Percentiles rank a stretch among this genome's conserved stretches.
These are phyloP conservation scores for Eudorina sp. DNA, from an alignment of 139 green algal species.

Conservation along the genomic window DNA sequence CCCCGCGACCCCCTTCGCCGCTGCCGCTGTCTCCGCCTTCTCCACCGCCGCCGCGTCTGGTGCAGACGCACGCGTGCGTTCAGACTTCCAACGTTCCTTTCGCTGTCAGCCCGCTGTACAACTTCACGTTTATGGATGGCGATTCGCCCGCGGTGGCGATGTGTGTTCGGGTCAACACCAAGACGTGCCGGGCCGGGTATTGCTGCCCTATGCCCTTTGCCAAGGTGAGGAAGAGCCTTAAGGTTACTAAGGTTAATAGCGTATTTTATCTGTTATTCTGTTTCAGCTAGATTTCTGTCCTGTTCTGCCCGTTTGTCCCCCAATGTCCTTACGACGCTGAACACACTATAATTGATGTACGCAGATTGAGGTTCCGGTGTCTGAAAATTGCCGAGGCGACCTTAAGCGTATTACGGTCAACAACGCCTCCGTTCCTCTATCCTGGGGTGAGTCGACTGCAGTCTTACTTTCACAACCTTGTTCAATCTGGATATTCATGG, in stretches of 20 bases:
- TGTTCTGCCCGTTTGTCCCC: no score
- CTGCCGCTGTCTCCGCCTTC: background rate
- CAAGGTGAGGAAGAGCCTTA: conserved; percentile 4
- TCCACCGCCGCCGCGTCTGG: background rate
- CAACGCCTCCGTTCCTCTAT: background rate
- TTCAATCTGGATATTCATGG: background rate
- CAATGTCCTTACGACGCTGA: no score
- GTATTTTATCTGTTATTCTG: no score
- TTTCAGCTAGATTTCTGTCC: no score
- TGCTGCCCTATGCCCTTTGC: conserved; percentile 21
- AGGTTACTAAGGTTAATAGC: no score
- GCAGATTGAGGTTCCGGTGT: background rate
- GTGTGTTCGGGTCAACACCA: background rate
- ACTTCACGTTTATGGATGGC: background rate
- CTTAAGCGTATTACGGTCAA: background rate
- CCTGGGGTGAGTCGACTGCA: conserved; percentile 1
- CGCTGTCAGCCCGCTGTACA: background rate
- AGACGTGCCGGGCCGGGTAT: background rate
- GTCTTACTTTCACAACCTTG: background rate
- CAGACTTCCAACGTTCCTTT: conserved; percentile 4
- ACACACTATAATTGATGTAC: no score
- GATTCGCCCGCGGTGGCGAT: background rate
- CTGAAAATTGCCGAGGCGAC: background rate
- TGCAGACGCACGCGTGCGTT: background rate
- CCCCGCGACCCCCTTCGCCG: no score